Percentiles rank a stretch among this genome's conserved stretches.
Conservation (phyloP, 129 eudicot species). For the Rutidosis leptorrhynchoides region DNA sequence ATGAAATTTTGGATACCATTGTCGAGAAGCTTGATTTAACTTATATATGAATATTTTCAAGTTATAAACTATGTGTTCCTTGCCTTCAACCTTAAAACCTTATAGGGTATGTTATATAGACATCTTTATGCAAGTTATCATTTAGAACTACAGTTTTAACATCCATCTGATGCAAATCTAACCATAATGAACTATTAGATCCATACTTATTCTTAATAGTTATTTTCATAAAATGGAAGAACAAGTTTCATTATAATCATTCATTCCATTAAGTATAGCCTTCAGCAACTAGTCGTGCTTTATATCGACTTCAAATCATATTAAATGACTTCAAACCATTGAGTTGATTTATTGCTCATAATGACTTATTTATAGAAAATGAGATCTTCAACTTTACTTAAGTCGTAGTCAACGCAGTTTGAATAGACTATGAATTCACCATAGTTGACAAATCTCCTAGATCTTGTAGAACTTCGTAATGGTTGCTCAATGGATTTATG, state of each 20-base stretch:
- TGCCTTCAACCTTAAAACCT: too few relatives aligned
- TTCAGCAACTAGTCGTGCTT: too few relatives aligned
- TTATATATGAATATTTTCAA: neutral
- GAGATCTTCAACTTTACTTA: too few relatives aligned
- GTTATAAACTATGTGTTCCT: neutral
- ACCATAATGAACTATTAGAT: neutral
- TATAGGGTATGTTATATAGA: too few relatives aligned
- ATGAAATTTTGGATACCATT: too few relatives aligned
- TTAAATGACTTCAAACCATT: neutral
- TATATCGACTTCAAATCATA: neutral
- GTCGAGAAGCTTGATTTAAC: neutral
- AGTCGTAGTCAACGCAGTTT: neutral
- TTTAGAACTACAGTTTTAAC: too few relatives aligned
- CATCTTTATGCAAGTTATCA: too few relatives aligned
- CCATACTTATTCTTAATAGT: neutral
- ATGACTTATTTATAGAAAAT: neutral
- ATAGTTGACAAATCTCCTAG: neutral
- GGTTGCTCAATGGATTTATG: neutral
- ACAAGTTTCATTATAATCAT: too few relatives aligned
- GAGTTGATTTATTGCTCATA: neutral
- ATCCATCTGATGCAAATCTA: slow-evolving; percentile 1
- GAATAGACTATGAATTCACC: neutral
- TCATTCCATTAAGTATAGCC: too few relatives aligned
- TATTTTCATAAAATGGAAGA: too few relatives aligned
- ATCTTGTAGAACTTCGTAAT: too few relatives aligned